Conservation (phyloP, 2,329 filamentous ascomycete species). For the Biscogniauxia sp. region DNA sequence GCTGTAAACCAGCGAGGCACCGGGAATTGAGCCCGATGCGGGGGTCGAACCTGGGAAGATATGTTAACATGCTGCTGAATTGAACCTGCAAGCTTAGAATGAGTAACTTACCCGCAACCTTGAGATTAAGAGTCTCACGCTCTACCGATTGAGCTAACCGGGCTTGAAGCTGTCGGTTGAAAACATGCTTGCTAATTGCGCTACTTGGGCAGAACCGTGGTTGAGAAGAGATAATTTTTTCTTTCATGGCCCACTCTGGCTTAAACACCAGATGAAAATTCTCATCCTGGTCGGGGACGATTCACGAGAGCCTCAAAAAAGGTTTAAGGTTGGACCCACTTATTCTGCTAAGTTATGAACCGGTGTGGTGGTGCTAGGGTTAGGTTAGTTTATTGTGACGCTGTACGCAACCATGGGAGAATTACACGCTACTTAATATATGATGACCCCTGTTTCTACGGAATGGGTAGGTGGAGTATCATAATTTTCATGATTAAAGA, state of each 20-base stretch:
- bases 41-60: slow-evolving; percentile 37
- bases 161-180: not conserved
- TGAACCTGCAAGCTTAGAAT: not conserved
- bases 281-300: not conserved
- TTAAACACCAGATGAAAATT: not conserved
- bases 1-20: slow-evolving; percentile 23
- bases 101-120: not conserved
- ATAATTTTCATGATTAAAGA: too few relatives aligned
- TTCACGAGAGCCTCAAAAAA: not conserved
- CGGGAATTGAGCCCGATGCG: slow-evolving; percentile 44
- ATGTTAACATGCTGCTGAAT: slow-evolving; percentile 1
- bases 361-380: not conserved
- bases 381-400: not conserved
- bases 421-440: not conserved
- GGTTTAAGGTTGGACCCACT: not conserved
- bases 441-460: not conserved
- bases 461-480: too few relatives aligned
- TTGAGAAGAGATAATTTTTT: not conserved
- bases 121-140: slow-evolving; percentile 58
- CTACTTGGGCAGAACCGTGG: not conserved
- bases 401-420: not conserved
- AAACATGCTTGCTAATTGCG: not conserved
- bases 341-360: too few relatives aligned
- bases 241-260: not conserved
- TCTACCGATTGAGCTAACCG: slow-evolving; percentile 67